Percentiles rank a stretch among this genome's conserved stretches.
These are phyloP conservation scores for Dissophora globulifera DNA, from an alignment of 192 early-diverging fungal species.

Conservation along the genomic window DNA sequence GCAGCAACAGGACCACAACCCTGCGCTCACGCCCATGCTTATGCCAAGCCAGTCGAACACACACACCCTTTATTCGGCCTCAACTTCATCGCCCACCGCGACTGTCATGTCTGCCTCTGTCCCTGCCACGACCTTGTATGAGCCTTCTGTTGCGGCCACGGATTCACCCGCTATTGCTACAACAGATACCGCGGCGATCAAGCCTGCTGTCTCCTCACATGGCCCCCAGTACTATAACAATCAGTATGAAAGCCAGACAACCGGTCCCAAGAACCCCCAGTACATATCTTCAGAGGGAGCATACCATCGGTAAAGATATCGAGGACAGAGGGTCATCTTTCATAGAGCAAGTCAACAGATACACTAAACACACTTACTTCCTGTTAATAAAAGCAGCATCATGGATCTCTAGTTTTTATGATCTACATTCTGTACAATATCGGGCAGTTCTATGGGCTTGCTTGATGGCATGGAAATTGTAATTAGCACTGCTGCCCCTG, in stretches of 20 bases:
- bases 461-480: too few relatives aligned
- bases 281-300: neutral
- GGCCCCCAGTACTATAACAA: slow-evolving; percentile 22
- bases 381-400: too few relatives aligned
- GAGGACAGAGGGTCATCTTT: too few relatives aligned
- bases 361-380: too few relatives aligned
- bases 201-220: slow-evolving; percentile 1
- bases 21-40: slow-evolving; percentile 13
- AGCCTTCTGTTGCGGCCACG: slow-evolving; percentile 4
- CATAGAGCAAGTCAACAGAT: too few relatives aligned
- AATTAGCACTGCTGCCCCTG: neutral
- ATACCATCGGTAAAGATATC: slow-evolving; percentile 15
- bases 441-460: too few relatives aligned
- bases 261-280: slow-evolving; percentile 28
- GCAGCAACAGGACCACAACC: slow-evolving; percentile 10
- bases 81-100: slow-evolving; percentile 1
- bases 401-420: too few relatives aligned
- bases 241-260: neutral
- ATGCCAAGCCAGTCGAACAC: slow-evolving; percentile 31
- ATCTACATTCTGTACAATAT: too few relatives aligned
- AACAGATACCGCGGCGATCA: neutral
- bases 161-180: neutral
- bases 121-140: slow-evolving; percentile 5
- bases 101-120: slow-evolving; percentile 8
- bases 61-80: neutral